These are phyloP conservation scores for Candida sp. DNA, from an alignment of 1,139 yeast genomes.

Conservation along the genomic window DNA sequence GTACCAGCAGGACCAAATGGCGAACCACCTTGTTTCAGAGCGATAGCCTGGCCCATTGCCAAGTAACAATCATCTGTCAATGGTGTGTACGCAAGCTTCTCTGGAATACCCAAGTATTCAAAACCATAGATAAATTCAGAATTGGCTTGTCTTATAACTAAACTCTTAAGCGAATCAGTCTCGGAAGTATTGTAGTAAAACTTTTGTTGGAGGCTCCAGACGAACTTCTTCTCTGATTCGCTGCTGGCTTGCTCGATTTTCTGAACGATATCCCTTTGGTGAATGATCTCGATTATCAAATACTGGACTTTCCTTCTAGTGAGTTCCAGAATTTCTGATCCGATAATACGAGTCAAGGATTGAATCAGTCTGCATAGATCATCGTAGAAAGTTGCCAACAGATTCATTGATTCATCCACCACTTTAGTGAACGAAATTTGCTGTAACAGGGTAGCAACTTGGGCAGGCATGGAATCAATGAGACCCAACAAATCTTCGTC, in stretches of 20 bases:
- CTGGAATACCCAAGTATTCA: constrained; percentile 82
- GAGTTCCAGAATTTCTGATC: constrained; percentile 27
- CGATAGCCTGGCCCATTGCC: constrained; percentile 76
- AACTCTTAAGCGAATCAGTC: constrained; percentile 29
- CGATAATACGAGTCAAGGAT: constrained; percentile 18
- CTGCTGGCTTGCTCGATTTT: constrained; percentile 22
- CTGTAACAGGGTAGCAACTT: constrained; percentile 56
- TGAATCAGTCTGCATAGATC: constrained; percentile 15
- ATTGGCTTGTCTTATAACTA: constrained; percentile 58
- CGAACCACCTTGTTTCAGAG: constrained; percentile 83
- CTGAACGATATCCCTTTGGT: constrained; percentile 53
- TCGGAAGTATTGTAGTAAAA: constrained; percentile 39
- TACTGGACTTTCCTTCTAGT: constrained; percentile 58
- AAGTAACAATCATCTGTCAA: constrained; percentile 67
- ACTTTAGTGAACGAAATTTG: constrained; percentile 62
- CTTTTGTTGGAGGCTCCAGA: constrained; percentile 61
- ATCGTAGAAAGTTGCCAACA: constrained; percentile 6
- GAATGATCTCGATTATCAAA: constrained; percentile 68
- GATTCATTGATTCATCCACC: constrained; percentile 29
- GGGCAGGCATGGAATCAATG: constrained; percentile 50
- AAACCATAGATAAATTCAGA: constrained; percentile 68
- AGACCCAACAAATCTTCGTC: constrained; percentile 6
- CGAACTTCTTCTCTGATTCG: constrained; percentile 14
- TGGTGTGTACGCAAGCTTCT: constrained; percentile 79
- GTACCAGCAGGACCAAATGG: constrained; percentile 99